These are phyloP conservation scores for Moniliophthora roreri DNA, from an alignment of 1,284 basidiomycete species.

Conservation along the genomic window DNA sequence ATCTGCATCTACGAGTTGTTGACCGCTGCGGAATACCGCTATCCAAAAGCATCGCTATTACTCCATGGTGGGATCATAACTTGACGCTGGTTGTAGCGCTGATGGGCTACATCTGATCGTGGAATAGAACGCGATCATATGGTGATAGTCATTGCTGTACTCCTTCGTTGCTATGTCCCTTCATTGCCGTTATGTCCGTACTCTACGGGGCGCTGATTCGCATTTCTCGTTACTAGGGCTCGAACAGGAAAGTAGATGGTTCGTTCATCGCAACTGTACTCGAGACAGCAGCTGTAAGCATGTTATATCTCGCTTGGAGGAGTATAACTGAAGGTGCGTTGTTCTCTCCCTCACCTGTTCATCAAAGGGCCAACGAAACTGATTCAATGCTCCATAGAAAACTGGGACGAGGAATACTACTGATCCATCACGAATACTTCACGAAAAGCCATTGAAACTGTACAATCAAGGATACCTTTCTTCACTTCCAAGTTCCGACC, in stretches of 20 bases:
- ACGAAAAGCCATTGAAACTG: background rate
- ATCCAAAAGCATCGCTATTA: too few species aligned
- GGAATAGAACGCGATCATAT: too few species aligned
- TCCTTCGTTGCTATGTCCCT: background rate
- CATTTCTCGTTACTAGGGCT: slow-evolving; percentile 40
- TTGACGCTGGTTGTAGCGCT: too few species aligned
- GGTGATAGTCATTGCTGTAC: background rate
- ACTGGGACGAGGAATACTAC: slow-evolving; percentile 3
- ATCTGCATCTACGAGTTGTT: too few species aligned
- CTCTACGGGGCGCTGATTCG: background rate
- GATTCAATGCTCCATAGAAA: background rate
- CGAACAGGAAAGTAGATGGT: slow-evolving; percentile 70
- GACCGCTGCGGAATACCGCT: too few species aligned
- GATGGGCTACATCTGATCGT: too few species aligned
- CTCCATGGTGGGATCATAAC: too few species aligned
- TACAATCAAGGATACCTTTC: too few species aligned
- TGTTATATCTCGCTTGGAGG: slow-evolving; percentile 78
- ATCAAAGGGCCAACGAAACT: background rate
- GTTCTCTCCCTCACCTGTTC: background rate
- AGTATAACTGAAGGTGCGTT: slow-evolving; percentile 80
- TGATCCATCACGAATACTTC: background rate
- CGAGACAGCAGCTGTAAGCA: slow-evolving; percentile 68
- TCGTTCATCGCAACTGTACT: slow-evolving; percentile 79
- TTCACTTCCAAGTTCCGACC: too few species aligned
- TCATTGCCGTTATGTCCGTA: background rate